Percentiles rank a stretch among this genome's conserved stretches.
Evolutionary conservation across 352 stramenopile genomes (phyloP).

Genomic region (Phytopythium kandeliae): DNA sequence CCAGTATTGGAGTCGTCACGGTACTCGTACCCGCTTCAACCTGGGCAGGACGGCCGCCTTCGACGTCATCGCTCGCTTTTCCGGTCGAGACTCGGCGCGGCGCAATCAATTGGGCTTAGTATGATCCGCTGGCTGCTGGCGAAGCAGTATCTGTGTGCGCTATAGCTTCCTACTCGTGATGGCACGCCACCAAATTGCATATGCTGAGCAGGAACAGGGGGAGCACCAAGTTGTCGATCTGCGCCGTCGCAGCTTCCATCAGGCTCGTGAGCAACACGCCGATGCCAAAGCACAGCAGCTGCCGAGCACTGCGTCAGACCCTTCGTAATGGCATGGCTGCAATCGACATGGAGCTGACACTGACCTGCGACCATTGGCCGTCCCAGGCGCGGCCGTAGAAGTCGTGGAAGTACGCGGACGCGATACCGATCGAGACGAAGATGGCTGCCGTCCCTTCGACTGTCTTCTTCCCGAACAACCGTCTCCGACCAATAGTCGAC

Average conservation of each 20-base stretch:
- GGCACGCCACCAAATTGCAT: conserved; percentile 45
- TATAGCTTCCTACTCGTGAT: too few species aligned
- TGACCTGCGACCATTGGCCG: conserved; percentile 31
- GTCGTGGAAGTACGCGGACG: conserved; percentile 45
- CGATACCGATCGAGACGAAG: conserved; percentile 47
- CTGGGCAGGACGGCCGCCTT: too few species aligned
- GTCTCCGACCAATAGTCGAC: conserved; percentile 38
- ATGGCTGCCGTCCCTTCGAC: conserved; percentile 57
- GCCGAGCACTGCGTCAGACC: background rate
- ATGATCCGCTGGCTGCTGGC: too few species aligned
- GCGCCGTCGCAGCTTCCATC: conserved; percentile 58
- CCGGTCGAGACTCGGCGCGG: too few species aligned
- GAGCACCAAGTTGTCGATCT: conserved; percentile 84
- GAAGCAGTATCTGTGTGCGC: too few species aligned
- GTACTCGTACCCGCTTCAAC: too few species aligned
- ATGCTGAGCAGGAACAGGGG: conserved; percentile 58
- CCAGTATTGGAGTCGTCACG: too few species aligned
- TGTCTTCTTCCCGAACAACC: conserved; percentile 60
- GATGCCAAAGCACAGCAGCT: conserved; percentile 22
- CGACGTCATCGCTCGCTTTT: too few species aligned
- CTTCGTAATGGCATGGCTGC: background rate
- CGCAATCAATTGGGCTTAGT: too few species aligned
- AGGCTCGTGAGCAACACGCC: conserved; percentile 48
- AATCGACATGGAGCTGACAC: background rate
- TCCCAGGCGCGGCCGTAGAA: conserved; percentile 19